Conservation (phyloP, 73 alveolate genomes). For the Uronychia binucleata region DNA sequence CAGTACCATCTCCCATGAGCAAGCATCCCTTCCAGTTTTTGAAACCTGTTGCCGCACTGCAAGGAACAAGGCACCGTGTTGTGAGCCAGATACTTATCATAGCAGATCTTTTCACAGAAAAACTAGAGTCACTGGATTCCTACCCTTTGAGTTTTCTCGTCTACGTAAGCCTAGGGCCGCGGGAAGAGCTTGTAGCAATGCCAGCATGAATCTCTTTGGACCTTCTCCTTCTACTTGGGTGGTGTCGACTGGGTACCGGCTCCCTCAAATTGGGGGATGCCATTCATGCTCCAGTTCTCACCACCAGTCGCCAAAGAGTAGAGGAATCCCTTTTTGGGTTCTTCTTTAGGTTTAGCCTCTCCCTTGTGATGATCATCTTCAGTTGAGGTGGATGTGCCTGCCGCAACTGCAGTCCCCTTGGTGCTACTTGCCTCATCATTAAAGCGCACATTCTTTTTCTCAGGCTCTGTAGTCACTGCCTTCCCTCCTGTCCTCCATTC, state of each 20-base stretch:
- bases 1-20: conserved; percentile 64
- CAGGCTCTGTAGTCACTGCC: neutral
- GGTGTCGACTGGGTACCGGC: conserved; percentile 9
- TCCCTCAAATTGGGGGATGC: conserved; percentile 2
- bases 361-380: conserved; percentile 14
- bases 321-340: neutral
- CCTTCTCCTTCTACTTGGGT: conserved; percentile 1
- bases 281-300: conserved; percentile 3
- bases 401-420: neutral
- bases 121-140: neutral
- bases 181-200: conserved; percentile 62
- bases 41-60: conserved; percentile 47
- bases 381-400: neutral
- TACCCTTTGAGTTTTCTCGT: conserved; percentile 40
- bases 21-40: conserved; percentile 48
- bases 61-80: conserved; percentile 22
- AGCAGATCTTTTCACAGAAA: conserved; percentile 52
- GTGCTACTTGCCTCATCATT: conserved; percentile 16
- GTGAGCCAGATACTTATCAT: conserved; percentile 20
- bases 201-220: conserved; percentile 54
- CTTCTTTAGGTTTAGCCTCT: neutral
- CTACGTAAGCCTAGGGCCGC: conserved; percentile 11
- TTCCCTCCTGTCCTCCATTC: conserved; percentile 64
- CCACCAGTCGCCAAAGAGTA: conserved; percentile 10
- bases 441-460: conserved; percentile 45